Conservation (phyloP, 768 basidiomycete genomes). For the Boletellus ananas region DNA sequence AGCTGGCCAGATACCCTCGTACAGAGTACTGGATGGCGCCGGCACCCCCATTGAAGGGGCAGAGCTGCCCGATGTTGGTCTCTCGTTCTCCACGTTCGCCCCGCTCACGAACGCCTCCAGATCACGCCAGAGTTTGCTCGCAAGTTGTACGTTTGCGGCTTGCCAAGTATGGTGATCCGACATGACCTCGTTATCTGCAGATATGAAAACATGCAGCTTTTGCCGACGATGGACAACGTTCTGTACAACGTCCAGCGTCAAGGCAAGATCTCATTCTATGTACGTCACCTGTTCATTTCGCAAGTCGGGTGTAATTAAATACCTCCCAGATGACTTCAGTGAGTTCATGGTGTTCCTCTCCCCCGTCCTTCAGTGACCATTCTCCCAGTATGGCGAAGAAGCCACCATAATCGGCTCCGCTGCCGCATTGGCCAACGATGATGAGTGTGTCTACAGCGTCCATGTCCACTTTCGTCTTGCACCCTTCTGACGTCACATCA, state of each 20-base stretch:
- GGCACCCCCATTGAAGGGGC: conserved; percentile 74
- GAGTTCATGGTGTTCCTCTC: conserved; percentile 32
- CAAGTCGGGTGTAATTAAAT: conserved; percentile 4
- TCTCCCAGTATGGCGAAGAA: conserved; percentile 77
- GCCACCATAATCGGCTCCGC: conserved; percentile 87
- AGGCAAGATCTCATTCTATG: conserved; percentile 90
- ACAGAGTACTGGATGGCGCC: conserved; percentile 77
- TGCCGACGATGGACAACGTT: conserved; percentile 83
- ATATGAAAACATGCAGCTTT: conserved; percentile 74
- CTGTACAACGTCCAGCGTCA: conserved; percentile 92
- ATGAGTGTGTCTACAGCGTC: conserved; percentile 60
- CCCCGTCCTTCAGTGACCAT: not conserved
- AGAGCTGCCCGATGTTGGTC: conserved; percentile 65
- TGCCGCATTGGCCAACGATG: conserved; percentile 74
- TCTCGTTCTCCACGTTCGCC: not conserved
- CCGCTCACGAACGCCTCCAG: conserved; percentile 33
- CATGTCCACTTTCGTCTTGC: not conserved
- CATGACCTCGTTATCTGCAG: conserved; percentile 28
- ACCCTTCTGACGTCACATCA: conserved; percentile 26
- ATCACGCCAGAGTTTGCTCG: conserved; percentile 66
- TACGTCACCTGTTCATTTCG: conserved; percentile 35
- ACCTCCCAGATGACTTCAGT: conserved; percentile 72
- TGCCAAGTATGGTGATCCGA: not conserved
- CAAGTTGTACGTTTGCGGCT: conserved; percentile 44
- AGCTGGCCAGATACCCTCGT: conserved; percentile 73